Evolutionary conservation across 495 filamentous ascomycete genomes (phyloP), one percentile per base, ranked within the genome.

Genomic region (Lindgomyces ingoldianus): DNA sequence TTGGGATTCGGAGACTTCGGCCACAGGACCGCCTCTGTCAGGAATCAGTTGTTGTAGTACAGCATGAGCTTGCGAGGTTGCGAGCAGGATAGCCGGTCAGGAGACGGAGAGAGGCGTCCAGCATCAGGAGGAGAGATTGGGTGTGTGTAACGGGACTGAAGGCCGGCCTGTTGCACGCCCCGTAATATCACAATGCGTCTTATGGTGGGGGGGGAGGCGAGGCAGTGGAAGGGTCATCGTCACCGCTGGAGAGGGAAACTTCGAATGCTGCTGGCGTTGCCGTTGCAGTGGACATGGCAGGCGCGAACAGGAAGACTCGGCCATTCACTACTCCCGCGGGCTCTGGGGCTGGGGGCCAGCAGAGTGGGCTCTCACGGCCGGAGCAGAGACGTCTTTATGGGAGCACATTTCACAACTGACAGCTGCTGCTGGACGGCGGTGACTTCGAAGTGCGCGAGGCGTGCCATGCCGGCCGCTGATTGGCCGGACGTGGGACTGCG

Each of bases 91-190:
- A 52, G 60, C 45, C 47, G 55, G 60, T 27, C 33, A 62, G 65
- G 27, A 64, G 52, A 52, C 25, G 10, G 45, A 29, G 22, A n/a
- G 47, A 29, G 45, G 47, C 54, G 39, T 39, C 50, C 49, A 39
- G 42, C 6, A 44, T 16, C 41, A 14, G 57, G 21, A 41, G 10
- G 18, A 30, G 29, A 55, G 57, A 51, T 49, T 55, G 61, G 62
- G n/a, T 33, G 30, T 69, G 66, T 70, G 62, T 61, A 65, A 70
- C 67, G n/a, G 44, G 21, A 39, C 33, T 30, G 19, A 47, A 30
- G 30, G 36, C 22, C 25, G 42, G 46, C 21, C 29, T 54, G 62
- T 51, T 55, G 64, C 64, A 61, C 33, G 16, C 39, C 21, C 44
- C 25, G 33, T n/a, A n/a, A 69, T 57, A 69, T 64, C 46, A 53